Evolutionary conservation across 2,329 filamentous ascomycete genomes (phyloP), one percentile per base, ranked within the genome.

Genomic region (Ophiostoma tasmaniense): DNA sequence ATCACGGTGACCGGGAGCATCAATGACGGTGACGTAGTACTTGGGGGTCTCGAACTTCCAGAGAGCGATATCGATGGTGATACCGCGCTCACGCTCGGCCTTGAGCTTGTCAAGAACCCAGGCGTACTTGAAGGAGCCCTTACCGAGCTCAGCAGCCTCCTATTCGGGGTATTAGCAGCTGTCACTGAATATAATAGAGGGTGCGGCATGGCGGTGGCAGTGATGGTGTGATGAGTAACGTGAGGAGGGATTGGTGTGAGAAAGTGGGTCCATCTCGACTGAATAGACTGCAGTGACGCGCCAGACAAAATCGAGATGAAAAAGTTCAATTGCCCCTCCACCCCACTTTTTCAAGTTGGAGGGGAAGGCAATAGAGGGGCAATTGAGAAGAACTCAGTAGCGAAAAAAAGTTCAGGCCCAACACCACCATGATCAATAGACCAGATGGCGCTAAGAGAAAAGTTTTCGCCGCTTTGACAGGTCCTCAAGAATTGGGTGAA

Each of bases 71-170:
- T 98, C 95, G 81, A 99, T 89, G 85, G 95, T 99, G 92, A 99
- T 99, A 97, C 95, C 95, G 93, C 95, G 95, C 89, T 98, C 95
- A 93, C 95, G 95, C 92, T 99, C 95, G 81, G 95, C 93, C 92
- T 99, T 98, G 80, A 99, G 91, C 87, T 99, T 99, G 93, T 99
- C 95, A 82, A 99, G 89, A 83, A 99, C 95, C 95, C 95, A 98
- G 78, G 94, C 95, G 85, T 99, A 99, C 90, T 99, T 99, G 94
- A 99, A 99, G 82, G 94, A 98, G 87, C 95, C 95, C 91, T 99
- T 99, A 82, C 95, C 95, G 81, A 98, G 88, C 84, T 98, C 93
- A 83, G 93, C 93, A 80, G 95, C 95, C 93, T 97, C 94, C 93
- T 96, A 77, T 82, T 50, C 13, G 39, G 59, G 66, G 35, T 50